Evolutionary conservation across 345 rosid genomes (phyloP).

Genomic region (Raphanus sativus): DNA sequence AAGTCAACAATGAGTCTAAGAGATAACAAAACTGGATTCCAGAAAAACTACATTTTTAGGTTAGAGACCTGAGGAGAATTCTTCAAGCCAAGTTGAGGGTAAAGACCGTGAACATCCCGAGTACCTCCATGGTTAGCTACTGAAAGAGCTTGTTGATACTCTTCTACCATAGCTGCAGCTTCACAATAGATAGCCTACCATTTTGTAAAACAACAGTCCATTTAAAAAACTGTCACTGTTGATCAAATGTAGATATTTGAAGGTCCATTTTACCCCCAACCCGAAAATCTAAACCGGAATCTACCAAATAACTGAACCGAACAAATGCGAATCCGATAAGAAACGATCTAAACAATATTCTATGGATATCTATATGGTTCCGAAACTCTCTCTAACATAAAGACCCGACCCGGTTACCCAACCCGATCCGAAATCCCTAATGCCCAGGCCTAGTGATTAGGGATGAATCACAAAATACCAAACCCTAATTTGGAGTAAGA

Average conservation of each 20-base stretch:
- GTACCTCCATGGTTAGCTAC: slow-evolving; percentile 69
- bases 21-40: neutral
- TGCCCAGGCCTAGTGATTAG: too few relatives aligned
- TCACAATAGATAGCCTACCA: slow-evolving; percentile 80
- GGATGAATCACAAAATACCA: too few relatives aligned
- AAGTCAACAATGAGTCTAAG: neutral
- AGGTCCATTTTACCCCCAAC: neutral
- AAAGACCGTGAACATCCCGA: slow-evolving; percentile 71
- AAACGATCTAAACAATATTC: too few relatives aligned
- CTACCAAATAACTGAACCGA: neutral
- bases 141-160: slow-evolving; percentile 82
- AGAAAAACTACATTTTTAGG: neutral
- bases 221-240: neutral
- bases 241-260: neutral
- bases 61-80: slow-evolving; percentile 63
- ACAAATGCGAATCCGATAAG: too few relatives aligned
- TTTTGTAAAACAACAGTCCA: neutral
- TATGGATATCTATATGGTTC: too few relatives aligned
- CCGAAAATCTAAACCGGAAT: neutral
- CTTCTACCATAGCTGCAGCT: slow-evolving; percentile 90
- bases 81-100: slow-evolving; percentile 72
- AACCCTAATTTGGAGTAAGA: neutral
- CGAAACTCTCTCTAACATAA: too few relatives aligned
- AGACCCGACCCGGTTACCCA: too few relatives aligned
- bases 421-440: too few relatives aligned